Percentiles rank a stretch among this genome's conserved stretches.
These are phyloP conservation scores for Ajuga chamaepitys DNA, from an alignment of 257 asterid species.

Conservation along the genomic window DNA sequence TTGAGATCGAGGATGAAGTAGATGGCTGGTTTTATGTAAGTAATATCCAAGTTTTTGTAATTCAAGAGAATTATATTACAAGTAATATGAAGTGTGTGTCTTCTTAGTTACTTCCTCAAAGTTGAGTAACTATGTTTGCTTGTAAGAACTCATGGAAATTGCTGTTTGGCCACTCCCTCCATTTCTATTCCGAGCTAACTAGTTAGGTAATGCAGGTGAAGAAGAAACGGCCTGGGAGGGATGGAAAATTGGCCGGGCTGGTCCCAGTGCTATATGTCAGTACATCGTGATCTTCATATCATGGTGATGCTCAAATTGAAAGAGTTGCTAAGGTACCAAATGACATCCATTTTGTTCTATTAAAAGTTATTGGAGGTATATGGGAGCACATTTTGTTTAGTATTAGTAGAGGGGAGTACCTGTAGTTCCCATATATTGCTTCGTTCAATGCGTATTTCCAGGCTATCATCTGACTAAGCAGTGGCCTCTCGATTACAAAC, in stretches of 20 bases:
- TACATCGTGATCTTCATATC: slow-evolving; percentile 40
- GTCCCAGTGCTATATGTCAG: slow-evolving; percentile 96
- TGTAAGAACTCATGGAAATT: neutral
- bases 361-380: neutral
- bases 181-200: neutral
- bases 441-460: neutral
- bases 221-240: slow-evolving; percentile 94
- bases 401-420: neutral
- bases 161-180: neutral
- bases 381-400: neutral
- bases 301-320: neutral
- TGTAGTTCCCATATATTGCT: slow-evolving; percentile 2
- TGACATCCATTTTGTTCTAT: neutral
- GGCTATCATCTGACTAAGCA: neutral
- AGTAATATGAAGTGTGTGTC: neutral
- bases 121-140: neutral
- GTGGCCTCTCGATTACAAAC: neutral
- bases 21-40: slow-evolving; percentile 99
- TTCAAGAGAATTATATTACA: neutral
- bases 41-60: slow-evolving; percentile 16
- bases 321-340: neutral
- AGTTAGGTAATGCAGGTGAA: slow-evolving; percentile 55
- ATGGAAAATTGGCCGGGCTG: slow-evolving; percentile 95
- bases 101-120: neutral
- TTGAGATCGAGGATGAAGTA: slow-evolving; percentile 93